A percentile compares a stretch with the other conserved stretches of the same genome.
Conservation (phyloP, 495 filamentous ascomycete species). For the Penicillium egyptiacum region DNA sequence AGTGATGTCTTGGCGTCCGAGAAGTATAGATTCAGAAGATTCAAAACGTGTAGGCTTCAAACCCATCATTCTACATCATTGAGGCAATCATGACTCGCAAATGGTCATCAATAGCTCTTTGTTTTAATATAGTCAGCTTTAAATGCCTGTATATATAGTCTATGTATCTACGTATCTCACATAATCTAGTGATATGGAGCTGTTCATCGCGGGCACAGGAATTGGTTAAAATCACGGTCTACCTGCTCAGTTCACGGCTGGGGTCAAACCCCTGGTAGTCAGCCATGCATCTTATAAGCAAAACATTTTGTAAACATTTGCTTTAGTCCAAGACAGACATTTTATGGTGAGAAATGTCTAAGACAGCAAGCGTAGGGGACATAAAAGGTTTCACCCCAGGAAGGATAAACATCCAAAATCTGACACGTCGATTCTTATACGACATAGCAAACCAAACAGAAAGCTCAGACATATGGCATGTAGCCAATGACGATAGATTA, state of each 20-base stretch:
- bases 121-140: neutral
- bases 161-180: neutral
- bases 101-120: neutral
- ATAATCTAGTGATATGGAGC: neutral
- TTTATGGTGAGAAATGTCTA: constrained; percentile 21
- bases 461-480: neutral
- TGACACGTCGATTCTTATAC: constrained; percentile 5
- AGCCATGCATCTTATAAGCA: neutral
- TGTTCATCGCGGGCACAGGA: neutral
- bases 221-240: neutral
- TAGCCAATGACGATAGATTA: constrained; percentile 5
- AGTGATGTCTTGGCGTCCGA: constrained; percentile 3
- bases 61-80: neutral
- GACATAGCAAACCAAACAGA: neutral
- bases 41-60: neutral
- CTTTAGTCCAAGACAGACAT: neutral
- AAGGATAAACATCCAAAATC: neutral
- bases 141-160: neutral
- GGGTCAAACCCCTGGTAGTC: neutral
- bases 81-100: neutral
- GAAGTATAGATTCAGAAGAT: neutral
- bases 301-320: neutral
- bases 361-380: constrained; percentile 21
- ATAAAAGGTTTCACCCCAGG: constrained; percentile 21
- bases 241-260: neutral